Percentiles rank a stretch among this genome's conserved stretches.
These are phyloP conservation scores for Linum lewisii DNA, from an alignment of 345 rosid genomes.

Conservation along the genomic window DNA sequence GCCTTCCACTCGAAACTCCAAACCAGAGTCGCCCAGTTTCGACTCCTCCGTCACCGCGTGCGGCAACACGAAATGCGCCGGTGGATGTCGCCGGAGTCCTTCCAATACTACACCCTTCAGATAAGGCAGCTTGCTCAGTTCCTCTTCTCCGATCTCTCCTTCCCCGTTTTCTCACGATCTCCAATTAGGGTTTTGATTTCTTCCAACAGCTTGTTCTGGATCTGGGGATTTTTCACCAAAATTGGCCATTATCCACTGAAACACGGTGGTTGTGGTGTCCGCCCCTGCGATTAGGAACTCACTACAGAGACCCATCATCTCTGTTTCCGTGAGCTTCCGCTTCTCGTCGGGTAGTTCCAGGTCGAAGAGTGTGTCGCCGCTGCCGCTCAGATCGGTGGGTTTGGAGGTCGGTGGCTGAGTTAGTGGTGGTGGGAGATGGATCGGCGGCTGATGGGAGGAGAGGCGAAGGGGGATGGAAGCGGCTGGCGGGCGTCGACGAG, in stretches of 20 bases:
- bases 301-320: too few species aligned
- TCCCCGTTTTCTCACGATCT: background rate
- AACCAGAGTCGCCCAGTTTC: too few species aligned
- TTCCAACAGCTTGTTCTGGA: background rate
- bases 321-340: background rate
- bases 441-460: too few species aligned
- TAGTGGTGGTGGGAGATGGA: too few species aligned
- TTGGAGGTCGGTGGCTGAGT: too few species aligned
- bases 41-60: too few species aligned
- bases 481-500: too few species aligned
- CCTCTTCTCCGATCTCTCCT: background rate
- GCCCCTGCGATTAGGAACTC: background rate
- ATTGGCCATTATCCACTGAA: slow-evolving; percentile 3
- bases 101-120: slow-evolving; percentile 1
- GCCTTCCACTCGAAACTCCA: too few species aligned
- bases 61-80: too few species aligned
- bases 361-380: background rate
- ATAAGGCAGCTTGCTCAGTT: background rate
- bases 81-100: too few species aligned
- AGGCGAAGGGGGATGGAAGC: too few species aligned
- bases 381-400: too few species aligned
- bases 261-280: background rate
- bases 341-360: slow-evolving; percentile 5
- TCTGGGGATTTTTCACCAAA: background rate
- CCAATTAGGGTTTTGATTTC: background rate